A percentile compares a stretch with the other conserved stretches of the same genome.
Conservation (phyloP, 208 protist genomes). For the Trypanosoma mega region DNA sequence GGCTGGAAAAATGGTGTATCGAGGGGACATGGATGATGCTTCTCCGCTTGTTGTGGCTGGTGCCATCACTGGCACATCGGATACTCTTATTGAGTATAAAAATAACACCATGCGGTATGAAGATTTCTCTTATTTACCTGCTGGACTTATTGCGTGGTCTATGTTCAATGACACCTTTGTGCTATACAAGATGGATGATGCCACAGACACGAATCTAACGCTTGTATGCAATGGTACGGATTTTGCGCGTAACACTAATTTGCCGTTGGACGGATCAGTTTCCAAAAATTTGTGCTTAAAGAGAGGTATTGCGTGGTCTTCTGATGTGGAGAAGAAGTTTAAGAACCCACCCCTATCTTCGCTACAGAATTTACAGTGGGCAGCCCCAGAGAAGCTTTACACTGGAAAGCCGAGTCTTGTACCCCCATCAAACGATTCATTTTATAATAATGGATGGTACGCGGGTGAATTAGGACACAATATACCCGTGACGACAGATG, state of each 20-base stretch:
- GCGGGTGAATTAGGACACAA: slow-evolving; percentile 72
- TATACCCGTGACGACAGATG: slow-evolving; percentile 89
- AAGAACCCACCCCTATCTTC: slow-evolving; percentile 43
- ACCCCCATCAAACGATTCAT: slow-evolving; percentile 56
- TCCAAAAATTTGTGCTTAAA: slow-evolving; percentile 64
- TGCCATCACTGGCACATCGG: slow-evolving; percentile 34
- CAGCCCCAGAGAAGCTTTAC: slow-evolving; percentile 41
- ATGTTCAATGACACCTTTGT: slow-evolving; percentile 97
- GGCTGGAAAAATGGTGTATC: slow-evolving; percentile 31
- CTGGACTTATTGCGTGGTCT: slow-evolving; percentile 96
- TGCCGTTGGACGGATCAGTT: slow-evolving; percentile 35
- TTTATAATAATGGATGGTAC: slow-evolving; percentile 88
- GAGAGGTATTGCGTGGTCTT: slow-evolving; percentile 94
- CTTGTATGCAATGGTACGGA: slow-evolving; percentile 82
- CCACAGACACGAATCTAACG: neutral
- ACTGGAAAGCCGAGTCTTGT: slow-evolving; percentile 31
- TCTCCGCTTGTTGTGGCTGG: slow-evolving; percentile 62
- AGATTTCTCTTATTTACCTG: slow-evolving; percentile 92
- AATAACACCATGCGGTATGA: slow-evolving; percentile 27
- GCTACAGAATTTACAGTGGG: slow-evolving; percentile 40
- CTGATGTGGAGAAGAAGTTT: slow-evolving; percentile 90
- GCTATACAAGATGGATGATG: slow-evolving; percentile 35
- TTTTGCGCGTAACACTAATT: slow-evolving; percentile 67
- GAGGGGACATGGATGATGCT: slow-evolving; percentile 27
- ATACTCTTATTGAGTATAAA: slow-evolving; percentile 20